Base-by-base conservation (phyloP, 2,329 filamentous ascomycete genomes). In the Cytospora mali region DNA sequence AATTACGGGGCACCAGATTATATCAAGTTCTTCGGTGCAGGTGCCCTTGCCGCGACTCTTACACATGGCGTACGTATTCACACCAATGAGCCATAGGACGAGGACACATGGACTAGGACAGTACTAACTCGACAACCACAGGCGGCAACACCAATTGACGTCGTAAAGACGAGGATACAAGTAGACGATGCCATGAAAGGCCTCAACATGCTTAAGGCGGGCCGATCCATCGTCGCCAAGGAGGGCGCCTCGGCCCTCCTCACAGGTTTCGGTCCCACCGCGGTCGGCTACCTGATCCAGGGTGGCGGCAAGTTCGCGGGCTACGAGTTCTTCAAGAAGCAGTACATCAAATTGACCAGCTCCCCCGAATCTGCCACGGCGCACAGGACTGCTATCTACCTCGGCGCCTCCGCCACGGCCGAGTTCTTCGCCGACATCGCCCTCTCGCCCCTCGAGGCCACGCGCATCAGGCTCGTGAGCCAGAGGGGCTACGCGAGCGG, bases 241-340 rank as follows among this genome's bases (percentile, higher is more conserved):
- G 92, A 96, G 79, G 92, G 92, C 74, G 87, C 90, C 67, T 86
- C 88, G 66, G 91, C 91, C 67, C 84, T 96, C 69, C 82, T 92
- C 73, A 95, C 92, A 21, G 92, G 92, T 73, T 89, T 92, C 77
- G 92, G 92, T 66, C 92, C 92, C 66, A 96, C 92, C 65, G 89
- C 89, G 65, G 91, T 92, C 61, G 92, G 92, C 74, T 96, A 96
- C 80, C 90, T 95, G 79, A 88, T 95, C 63, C 92, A 96, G 79
- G 92, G 92, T 74, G 91, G 91, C 70, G 89, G 90, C 83, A 96
- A 96, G 81, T 96, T 96, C 78, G 90, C 91, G 72, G 92, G 92
- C 72, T 96, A 96, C 80, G 92, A 96, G 80, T 91, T 92, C 83
- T 96, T 96, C 89, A 96, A 96, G 85, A 90, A 94, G 80, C 86